These are phyloP conservation scores for Coriaria nepalensis DNA, from an alignment of 306 rosid genomes.

Conservation along the genomic window DNA sequence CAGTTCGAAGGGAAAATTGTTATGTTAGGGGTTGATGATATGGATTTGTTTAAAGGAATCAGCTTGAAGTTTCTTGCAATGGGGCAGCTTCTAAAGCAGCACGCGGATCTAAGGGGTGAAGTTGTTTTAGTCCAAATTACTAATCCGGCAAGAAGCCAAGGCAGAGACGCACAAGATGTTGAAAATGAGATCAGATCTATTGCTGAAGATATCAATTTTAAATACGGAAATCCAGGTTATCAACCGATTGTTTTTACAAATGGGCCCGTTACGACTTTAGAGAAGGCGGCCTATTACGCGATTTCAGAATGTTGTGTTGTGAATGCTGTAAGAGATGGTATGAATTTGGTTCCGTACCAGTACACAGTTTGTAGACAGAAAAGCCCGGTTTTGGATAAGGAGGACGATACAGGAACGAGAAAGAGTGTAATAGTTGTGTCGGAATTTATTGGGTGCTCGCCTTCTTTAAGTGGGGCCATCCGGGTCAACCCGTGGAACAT, in stretches of 20 bases:
- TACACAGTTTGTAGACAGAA: slow-evolving; percentile 66
- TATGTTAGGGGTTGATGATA: slow-evolving; percentile 54
- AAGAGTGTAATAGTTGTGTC: slow-evolving; percentile 56
- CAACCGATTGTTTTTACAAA: slow-evolving; percentile 33
- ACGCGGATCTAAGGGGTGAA: slow-evolving; percentile 19
- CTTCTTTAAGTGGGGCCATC: slow-evolving; percentile 65
- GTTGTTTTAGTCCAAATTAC: slow-evolving; percentile 59
- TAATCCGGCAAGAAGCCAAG: slow-evolving; percentile 51
- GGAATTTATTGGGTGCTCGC: slow-evolving; percentile 72
- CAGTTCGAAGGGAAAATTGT: slow-evolving; percentile 33
- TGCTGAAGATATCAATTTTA: slow-evolving; percentile 32
- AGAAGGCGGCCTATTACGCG: slow-evolving; percentile 44
- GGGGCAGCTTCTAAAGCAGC: slow-evolving; percentile 31
- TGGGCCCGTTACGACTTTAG: slow-evolving; percentile 31
- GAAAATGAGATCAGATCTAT: slow-evolving; percentile 30
- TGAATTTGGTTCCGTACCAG: slow-evolving; percentile 61
- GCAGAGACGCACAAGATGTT: slow-evolving; percentile 56
- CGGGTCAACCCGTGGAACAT: slow-evolving; percentile 70
- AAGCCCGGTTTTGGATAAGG: slow-evolving; percentile 28
- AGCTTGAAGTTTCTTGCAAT: slow-evolving; percentile 57
- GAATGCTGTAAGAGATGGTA: slow-evolving; percentile 65
- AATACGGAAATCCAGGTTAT: slow-evolving; percentile 29
- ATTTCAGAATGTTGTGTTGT: slow-evolving; percentile 52
- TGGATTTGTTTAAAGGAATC: slow-evolving; percentile 66
- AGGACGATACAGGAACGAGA: slow-evolving; percentile 9